A percentile compares a stretch with the other conserved stretches of the same genome.
Evolutionary conservation across 1,284 basidiomycete species (phyloP).

Genomic region (Heterobasidion irregulare): DNA sequence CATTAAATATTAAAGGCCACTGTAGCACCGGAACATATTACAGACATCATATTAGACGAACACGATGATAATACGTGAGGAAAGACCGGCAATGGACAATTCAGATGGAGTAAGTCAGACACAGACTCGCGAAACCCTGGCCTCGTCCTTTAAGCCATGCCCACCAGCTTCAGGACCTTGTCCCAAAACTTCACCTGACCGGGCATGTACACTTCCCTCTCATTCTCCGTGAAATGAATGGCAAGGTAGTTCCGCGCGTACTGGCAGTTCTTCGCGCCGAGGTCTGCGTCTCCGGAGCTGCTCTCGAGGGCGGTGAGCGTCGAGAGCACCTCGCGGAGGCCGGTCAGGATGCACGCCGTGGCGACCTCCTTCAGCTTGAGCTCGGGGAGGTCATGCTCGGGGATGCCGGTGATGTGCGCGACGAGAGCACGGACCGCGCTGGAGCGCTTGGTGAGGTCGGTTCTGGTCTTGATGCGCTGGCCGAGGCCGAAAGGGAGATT

Average conservation of each 20-base stretch:
- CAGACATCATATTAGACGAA: no score
- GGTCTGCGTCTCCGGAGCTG: no score
- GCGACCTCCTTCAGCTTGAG: neutral
- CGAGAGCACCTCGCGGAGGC: neutral
- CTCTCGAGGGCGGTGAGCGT: neutral
- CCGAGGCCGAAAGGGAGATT: neutral
- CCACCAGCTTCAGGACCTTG: neutral
- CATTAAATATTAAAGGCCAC: no score
- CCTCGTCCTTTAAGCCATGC: neutral
- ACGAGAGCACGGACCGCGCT: neutral
- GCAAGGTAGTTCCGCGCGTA: neutral
- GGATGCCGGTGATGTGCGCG: neutral
- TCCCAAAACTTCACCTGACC: neutral
- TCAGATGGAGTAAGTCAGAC: neutral
- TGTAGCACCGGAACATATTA: no score
- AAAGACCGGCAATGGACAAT: neutral
- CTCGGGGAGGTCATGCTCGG: neutral
- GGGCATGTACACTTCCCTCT: neutral
- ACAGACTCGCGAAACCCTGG: neutral
- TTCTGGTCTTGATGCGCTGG: neutral
- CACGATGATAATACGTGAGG: no score
- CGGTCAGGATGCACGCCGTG: neutral
- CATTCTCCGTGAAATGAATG: neutral
- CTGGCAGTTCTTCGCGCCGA: neutral
- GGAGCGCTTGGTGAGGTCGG: neutral